These are phyloP conservation scores for Oryza longistaminata DNA, from an alignment of 176 grass and related monocot genomes.

Conservation along the genomic window DNA sequence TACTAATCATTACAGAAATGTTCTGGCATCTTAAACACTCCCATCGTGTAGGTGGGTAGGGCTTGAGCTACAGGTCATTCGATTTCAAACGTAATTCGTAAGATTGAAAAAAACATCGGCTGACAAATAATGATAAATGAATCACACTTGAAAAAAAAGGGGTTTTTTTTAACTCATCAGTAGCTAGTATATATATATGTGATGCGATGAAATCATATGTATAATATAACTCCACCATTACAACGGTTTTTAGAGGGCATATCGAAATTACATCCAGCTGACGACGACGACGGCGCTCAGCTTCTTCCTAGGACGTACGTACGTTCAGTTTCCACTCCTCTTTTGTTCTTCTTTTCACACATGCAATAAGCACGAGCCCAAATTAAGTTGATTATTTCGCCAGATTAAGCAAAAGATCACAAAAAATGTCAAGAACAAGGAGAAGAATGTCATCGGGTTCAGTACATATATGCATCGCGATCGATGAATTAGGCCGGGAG, in stretches of 20 bases:
- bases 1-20: no score
- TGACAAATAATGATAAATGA: no score
- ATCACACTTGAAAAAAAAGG: no score
- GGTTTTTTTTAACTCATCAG: no score
- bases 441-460: not conserved
- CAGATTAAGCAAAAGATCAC: not conserved
- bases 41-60: no score
- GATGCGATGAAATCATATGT: no score
- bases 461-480: not conserved
- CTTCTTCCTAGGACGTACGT: not conserved
- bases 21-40: no score
- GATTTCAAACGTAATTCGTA: no score
- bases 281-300: not conserved
- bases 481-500: not conserved
- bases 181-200: no score
- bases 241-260: constrained; percentile 43
- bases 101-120: no score
- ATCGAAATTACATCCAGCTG: constrained; percentile 20
- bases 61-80: no score
- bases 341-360: not conserved
- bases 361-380: not conserved
- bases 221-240: constrained; percentile 43
- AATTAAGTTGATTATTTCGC: not conserved
- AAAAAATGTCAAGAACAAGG: not conserved
- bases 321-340: not conserved